Evolutionary conservation across 2,329 filamentous ascomycete species (phyloP), one percentile per base, ranked within the genome.

Genomic region (Scolecobasidium constrictum): DNA sequence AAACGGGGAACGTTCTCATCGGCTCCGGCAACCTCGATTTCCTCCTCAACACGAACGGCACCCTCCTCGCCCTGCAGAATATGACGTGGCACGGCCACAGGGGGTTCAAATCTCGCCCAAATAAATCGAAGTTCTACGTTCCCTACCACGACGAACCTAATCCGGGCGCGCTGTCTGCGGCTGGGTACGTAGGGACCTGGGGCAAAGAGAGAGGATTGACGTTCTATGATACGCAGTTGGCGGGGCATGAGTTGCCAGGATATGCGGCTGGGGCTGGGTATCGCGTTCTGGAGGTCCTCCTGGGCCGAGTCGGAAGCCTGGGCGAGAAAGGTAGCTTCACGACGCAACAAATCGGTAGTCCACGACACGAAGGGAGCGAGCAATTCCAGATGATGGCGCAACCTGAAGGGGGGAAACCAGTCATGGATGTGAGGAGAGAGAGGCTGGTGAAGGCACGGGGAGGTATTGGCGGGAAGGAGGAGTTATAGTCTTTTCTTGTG

Each of bases 61-160:
- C 70, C 0, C 58, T 73, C 4, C 58, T 74, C 16, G 63, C 67
- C 3, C 58, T 75, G 31, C 69, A 73, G 51, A 73, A 73, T 54
- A 65, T 72, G 59, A 73, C 69, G 2, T 73, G 69, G 68, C 64
- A 69, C 50, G 69, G 69, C 12, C 47, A 52, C 3, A 64, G 69
- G 40, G 69, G 69, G 9, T 63, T 73, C 34, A 60, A 66, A 18
- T 44, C 52, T 4, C 61, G 62, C 17, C 69, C 69, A 0, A 52
- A 47, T 15, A 58, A 49, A 3, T 9, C 26, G 26, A 54, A 55
- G 1, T 60, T 70, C 35, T 68, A 64, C 46, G 59, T 59, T 1
- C 66, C 68, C 0, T 65, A 65, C 51, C 64, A 68, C 49, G 60
- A 61, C 1, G 62, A 64, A 45, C 63, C 59, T 47, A 63, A 64